phyloP scores from a whole-genome alignment of 179 eudicot genomes.

The Drosera spatulata region DNA sequence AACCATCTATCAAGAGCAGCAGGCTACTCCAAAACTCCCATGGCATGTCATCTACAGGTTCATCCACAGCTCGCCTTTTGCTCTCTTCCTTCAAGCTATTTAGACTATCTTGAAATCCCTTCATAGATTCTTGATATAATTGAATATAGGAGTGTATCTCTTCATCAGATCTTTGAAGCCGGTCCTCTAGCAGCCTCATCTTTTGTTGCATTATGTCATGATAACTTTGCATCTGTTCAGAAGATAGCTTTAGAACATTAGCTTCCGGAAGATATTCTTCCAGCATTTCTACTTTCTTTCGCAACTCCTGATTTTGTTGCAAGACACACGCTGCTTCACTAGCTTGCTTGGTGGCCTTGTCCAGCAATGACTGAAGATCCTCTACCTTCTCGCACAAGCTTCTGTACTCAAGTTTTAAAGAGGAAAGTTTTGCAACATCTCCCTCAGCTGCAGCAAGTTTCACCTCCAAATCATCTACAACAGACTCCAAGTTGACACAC shows the following conservation, averaged over 20 bases:
- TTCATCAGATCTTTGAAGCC: conserved; percentile 75
- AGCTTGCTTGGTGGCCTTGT: conserved; percentile 76
- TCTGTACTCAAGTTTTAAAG: conserved; percentile 53
- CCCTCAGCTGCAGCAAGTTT: conserved; percentile 59
- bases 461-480: conserved; percentile 58
- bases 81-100: conserved; percentile 57
- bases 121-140: conserved; percentile 74
- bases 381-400: conserved; percentile 64
- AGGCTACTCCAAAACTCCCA: conserved; percentile 86
- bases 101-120: conserved; percentile 81
- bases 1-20: conserved; percentile 82
- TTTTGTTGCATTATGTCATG: conserved; percentile 77
- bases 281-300: conserved; percentile 65
- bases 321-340: conserved; percentile 67
- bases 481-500: conserved; percentile 37
- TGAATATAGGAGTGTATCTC: conserved; percentile 72
- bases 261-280: conserved; percentile 78
- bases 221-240: conserved; percentile 65
- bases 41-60: conserved; percentile 69
- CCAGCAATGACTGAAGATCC: conserved; percentile 50
- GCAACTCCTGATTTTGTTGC: conserved; percentile 83
- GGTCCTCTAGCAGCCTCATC: conserved; percentile 73
- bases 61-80: conserved; percentile 36
- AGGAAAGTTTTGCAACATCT: conserved; percentile 48
- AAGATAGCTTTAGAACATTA: conserved; percentile 45